Conservation (phyloP, 768 basidiomycete species). For the Jaapia argillacea region DNA sequence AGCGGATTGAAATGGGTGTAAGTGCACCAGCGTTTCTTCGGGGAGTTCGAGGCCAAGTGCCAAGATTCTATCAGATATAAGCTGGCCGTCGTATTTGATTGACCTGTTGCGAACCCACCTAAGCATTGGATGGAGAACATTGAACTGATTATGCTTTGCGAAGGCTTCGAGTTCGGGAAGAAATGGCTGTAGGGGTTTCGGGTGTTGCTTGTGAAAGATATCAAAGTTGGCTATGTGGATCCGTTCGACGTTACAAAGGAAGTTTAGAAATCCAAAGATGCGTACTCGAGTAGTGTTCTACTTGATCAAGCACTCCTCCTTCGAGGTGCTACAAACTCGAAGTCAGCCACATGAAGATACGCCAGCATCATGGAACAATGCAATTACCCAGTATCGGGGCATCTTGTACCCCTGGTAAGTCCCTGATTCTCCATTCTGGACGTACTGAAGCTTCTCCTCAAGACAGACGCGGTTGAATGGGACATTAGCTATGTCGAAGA, state of each 20-base stretch:
- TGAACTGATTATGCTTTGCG: slow-evolving; percentile 24
- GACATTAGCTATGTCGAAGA: not conserved
- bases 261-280: too few relatives aligned
- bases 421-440: not conserved
- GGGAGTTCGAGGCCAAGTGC: slow-evolving; percentile 36
- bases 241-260: too few relatives aligned
- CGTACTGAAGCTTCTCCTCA: not conserved
- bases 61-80: slow-evolving; percentile 20
- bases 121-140: slow-evolving; percentile 26
- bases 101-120: slow-evolving; percentile 13
- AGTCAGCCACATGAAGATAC: slow-evolving; percentile 1
- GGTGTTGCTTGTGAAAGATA: too few relatives aligned
- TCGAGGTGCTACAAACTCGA: not conserved
- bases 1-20: too few relatives aligned
- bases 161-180: slow-evolving; percentile 19
- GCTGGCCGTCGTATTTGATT: not conserved
- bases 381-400: not conserved
- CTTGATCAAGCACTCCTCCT: not conserved
- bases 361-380: too few relatives aligned
- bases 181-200: not conserved
- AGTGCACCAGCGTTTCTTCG: slow-evolving; percentile 31
- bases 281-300: not conserved
- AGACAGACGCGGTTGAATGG: not conserved
- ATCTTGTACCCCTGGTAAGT: not conserved
- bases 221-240: too few relatives aligned